Base-by-base conservation (phyloP, 805 yeast species). In the Debaryomyces castellii region DNA sequence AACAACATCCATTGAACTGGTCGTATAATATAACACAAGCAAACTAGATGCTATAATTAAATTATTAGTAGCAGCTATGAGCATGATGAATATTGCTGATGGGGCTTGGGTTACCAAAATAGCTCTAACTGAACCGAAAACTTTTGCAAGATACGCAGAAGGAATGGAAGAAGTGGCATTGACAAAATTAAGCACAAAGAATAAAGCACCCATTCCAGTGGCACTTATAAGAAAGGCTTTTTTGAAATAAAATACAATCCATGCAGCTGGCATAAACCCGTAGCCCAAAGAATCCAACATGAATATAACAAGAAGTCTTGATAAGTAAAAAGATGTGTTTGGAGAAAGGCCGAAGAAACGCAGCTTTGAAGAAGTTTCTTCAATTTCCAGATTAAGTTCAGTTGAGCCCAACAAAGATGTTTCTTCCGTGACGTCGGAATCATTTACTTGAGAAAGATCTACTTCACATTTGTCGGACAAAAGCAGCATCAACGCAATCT, bases 211-310 rank as follows among this genome's bases (percentile, higher is more conserved):
- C 39, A 89, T 65, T 0, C 74, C 63, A 0, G 83, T 66, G 3
- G 90, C 81, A 1, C 82, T 62, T 23, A 81, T 64, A 1, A 62
- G 52, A 54, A 84, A 89, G 11, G 69, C 63, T 28, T 74, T 76
- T 45, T 81, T 78, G 69, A 88, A 84, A 64, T 87, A 90, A 60
- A 85, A 90, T 33, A 89, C 89, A 36, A 86, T 75, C 97, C 97
- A 91, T 1, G 96, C 85, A 38, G 83, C 73, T 2, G 96, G 83
- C 89, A 89, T 86, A 63, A 90, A 86, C 1, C 97, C 96, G 51
- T 81, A 82, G 0, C 96, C 97, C 41, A 90, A 74, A 1, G 96
- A 89, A 63, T 90, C 97, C 24, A 88, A 58, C 82, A 88, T 87
- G 59, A 90, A 91, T 14, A 85, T 74, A 5, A 76, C 61, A 20